phyloP scores from a whole-genome alignment of 805 yeast genomes.

The Ogataea philodendri region DNA sequence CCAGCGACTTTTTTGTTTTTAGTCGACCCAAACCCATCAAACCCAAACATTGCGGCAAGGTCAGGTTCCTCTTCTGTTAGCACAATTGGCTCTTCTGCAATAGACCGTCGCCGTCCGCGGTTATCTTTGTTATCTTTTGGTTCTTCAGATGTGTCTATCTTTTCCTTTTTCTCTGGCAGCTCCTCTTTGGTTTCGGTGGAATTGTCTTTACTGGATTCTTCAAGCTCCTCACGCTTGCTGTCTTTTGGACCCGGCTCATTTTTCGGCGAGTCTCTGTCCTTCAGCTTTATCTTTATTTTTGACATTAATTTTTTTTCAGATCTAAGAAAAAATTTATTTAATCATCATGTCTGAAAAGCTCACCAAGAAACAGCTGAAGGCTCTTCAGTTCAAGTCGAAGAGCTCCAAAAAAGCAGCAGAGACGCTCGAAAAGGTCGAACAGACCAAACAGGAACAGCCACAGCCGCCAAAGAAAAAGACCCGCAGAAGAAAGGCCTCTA shows the following conservation, averaged over 20 bases:
- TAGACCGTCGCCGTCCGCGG: constrained; percentile 4
- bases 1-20: constrained; percentile 57
- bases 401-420: constrained; percentile 37
- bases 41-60: constrained; percentile 49
- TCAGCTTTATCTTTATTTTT: constrained; percentile 25
- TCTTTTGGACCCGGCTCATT: no score
- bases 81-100: constrained; percentile 2
- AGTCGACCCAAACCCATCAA: constrained; percentile 52
- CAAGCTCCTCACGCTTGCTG: background rate
- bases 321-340: constrained; percentile 8
- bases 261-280: constrained; percentile 4
- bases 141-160: constrained; percentile 11
- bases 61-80: constrained; percentile 8
- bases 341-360: constrained; percentile 37
- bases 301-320: constrained; percentile 12
- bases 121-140: constrained; percentile 9
- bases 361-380: constrained; percentile 66
- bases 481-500: constrained; percentile 36
- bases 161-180: background rate
- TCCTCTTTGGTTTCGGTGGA: background rate
- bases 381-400: constrained; percentile 50
- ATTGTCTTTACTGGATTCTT: background rate
- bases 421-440: constrained; percentile 32
- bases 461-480: constrained; percentile 74
- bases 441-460: constrained; percentile 58